Evolutionary conservation across 306 rosid genomes (phyloP), one percentile per base, ranked within the genome.

Genomic region (Rosa chinensis): DNA sequence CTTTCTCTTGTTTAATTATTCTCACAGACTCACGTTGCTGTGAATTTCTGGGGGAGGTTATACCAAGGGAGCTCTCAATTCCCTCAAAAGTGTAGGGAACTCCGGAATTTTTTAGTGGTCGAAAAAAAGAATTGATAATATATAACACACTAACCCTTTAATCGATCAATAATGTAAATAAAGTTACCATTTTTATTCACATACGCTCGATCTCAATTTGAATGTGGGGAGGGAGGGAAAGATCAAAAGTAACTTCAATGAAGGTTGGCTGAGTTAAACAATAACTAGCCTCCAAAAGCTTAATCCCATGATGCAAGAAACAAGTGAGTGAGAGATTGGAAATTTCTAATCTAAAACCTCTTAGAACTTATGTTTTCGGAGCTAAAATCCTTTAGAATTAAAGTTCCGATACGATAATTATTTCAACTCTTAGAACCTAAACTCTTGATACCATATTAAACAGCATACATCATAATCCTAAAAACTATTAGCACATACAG

Each of bases 1-100:
- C 37, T 61, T 56, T 56, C 66, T 64, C 49, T 17, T 66, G 28
- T 18, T 66, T n/a, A 20, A 66, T 43, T 43, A 69, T 44, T 39
- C 73, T 43, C 20, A 43, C 37, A 4, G 2, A 7, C 13, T 17
- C 6, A 40, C 8, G n/a, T 66, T 39, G 71, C 25, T 66, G 23
- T 4, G 37, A 50, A 35, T 17, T 74, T 13, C 42, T 7, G 4
- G 20, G 44, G 70, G 32, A 44, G 78, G 44, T 43, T 43, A 25
- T 21, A 75, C 28, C 50, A 20, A 44, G 47, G 80, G 39, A 75
- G 49, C 74, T 47, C 56, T 20, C 44, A 50, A 63, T 52, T 8
- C 28, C 39, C 52, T 77, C 18, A 50, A 61, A 52, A 70, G 49
- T 70, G 49, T n/a, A 71, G 23, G 47, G 11, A 14, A 28, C 5